These are phyloP conservation scores for Leavenworthia alabamica DNA, from an alignment of 345 rosid genomes.

Conservation along the genomic window DNA sequence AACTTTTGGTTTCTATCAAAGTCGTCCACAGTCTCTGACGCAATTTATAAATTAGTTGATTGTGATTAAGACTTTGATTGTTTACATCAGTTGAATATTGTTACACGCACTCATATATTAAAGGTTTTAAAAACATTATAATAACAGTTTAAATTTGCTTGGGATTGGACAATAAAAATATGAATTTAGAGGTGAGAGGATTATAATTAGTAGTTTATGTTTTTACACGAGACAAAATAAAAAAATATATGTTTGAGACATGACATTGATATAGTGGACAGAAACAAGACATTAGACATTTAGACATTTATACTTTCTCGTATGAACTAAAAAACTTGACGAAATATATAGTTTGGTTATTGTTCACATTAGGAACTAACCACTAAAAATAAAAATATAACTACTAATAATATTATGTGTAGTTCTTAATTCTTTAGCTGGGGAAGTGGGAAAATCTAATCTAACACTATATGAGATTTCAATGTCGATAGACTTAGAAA, in stretches of 20 bases:
- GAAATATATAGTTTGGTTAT: constrained; percentile 22
- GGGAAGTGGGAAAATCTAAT: constrained; percentile 17
- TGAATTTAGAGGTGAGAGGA: constrained; percentile 11
- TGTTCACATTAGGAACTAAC: constrained; percentile 30
- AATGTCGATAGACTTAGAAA: neutral
- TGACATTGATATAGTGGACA: constrained; percentile 27
- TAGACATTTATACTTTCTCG: constrained; percentile 23
- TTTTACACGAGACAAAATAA: constrained; percentile 13
- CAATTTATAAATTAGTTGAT: neutral
- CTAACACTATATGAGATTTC: neutral
- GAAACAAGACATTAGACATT: constrained; percentile 26
- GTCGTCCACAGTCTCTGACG: constrained; percentile 7
- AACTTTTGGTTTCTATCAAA: constrained; percentile 24
- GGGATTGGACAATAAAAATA: constrained; percentile 15
- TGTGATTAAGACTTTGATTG: neutral
- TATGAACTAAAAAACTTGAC: constrained; percentile 23
- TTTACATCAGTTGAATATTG: neutral
- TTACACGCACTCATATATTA: constrained; percentile 8
- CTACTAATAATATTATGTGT: constrained; percentile 20
- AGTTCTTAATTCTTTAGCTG: constrained; percentile 25
- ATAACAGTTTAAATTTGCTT: constrained; percentile 9
- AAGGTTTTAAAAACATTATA: neutral
- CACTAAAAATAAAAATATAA: constrained; percentile 7
- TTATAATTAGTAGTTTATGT: constrained; percentile 24
- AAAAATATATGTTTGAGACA: constrained; percentile 14